These are phyloP conservation scores for Copromyces sp. DNA, from an alignment of 495 filamentous ascomycete genomes.

Conservation along the genomic window DNA sequence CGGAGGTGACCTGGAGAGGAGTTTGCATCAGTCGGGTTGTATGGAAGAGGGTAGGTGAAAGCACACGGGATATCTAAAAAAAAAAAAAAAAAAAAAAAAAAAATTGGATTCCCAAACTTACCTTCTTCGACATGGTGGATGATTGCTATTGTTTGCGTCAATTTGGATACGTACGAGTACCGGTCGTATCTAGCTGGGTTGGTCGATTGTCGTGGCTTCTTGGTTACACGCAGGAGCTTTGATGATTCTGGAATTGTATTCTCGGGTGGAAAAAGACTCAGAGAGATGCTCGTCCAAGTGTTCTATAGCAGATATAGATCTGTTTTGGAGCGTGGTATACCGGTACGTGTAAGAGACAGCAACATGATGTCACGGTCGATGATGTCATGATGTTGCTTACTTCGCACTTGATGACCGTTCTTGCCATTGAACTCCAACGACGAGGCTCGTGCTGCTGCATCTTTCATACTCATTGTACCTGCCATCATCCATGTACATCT, in stretches of 20 bases:
- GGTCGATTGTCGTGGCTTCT: neutral
- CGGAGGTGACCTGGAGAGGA: constrained; percentile 4
- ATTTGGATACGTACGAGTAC: neutral
- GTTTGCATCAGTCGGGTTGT: neutral
- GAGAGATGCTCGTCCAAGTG: neutral
- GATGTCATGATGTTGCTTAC: neutral
- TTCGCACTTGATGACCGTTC: neutral
- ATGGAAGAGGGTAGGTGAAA: neutral
- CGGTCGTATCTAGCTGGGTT: neutral
- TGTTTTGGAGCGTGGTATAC: neutral
- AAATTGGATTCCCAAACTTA: neutral
- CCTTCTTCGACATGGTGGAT: neutral
- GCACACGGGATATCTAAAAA: neutral
- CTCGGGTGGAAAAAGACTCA: neutral
- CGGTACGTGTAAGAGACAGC: neutral
- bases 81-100: neutral
- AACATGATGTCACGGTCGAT: neutral
- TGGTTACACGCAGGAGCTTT: neutral
- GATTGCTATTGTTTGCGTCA: neutral
- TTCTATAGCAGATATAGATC: neutral
- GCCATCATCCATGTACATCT: neutral
- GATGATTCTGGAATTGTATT: neutral
- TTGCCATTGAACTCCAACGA: no score
- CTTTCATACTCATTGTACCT: neutral
- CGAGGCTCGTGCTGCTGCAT: neutral